Evolutionary conservation across 164 flowering plant genomes (phyloP), one percentile per base, ranked within the genome.

Genomic region (Protea cynaroides): DNA sequence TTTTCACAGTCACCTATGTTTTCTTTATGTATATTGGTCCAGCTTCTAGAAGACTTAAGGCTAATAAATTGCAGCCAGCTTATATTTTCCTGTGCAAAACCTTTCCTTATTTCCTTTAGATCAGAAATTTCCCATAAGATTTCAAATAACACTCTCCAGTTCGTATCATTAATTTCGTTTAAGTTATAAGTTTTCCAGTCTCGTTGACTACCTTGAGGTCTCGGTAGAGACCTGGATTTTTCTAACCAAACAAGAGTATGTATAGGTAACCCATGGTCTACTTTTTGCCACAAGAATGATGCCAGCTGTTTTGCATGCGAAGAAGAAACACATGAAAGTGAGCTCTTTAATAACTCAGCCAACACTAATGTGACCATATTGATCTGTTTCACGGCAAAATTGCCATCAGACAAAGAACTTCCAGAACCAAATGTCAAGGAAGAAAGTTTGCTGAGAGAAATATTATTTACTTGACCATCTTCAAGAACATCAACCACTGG

Each of bases 281-380:
- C 59, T 63, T 88, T 87, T 60, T 70, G 76, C 66, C 73, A 59
- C 58, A 92, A 69, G 56, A 74, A 73, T 54, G 75, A 73, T 18
- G 68, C 78, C 34, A 95, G 83, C 65, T 81, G 83, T 71, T 76
- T 80, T 25, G 76, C 69, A 72, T 75, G 81, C 77, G 79, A 78
- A 50, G 76, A 72, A 46, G 86, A 84, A 65, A 81, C 51, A 64
- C 78, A 80, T 37, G 72, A 62, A 46, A 81, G 50, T n/a, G 81
- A 70, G 59, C 60, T 71, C 55, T 66, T 71, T 12, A 95, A 75
- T 23, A 74, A 61, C 65, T 78, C 75, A 40, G 71, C 59, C 67
- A 86, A 63, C 25, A 73, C 60, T 61, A 51, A 58, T 24, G 80
- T 63, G 19, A 80, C 61, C 25, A 69, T 63, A 25, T 56, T 64